Conservation (phyloP, 2,329 filamentous ascomycete species). For the Pseudocercospora cruenta region DNA sequence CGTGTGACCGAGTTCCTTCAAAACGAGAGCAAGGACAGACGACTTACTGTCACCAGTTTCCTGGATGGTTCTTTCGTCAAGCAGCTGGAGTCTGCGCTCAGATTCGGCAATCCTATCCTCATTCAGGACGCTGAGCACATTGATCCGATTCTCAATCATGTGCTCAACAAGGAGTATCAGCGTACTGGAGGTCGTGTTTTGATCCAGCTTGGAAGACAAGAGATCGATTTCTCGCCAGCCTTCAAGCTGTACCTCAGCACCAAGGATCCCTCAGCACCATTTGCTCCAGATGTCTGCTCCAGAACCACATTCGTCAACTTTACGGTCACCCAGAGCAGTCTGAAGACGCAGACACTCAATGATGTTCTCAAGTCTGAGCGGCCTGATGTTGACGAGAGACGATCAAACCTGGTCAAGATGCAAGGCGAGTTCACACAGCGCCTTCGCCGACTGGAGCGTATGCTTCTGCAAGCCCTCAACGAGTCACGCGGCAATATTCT, state of each 20-base stretch:
- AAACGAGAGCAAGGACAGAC: conserved; percentile 89
- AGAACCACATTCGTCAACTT: conserved; percentile 99
- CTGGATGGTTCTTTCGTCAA: conserved; percentile 97
- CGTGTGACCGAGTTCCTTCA: conserved; percentile 93
- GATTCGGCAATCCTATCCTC: conserved; percentile 96
- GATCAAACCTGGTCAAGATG: conserved; percentile 96
- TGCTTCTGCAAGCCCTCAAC: conserved; percentile 90
- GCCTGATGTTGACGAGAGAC: conserved; percentile 92
- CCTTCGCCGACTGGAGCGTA: conserved; percentile 91
- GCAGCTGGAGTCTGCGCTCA: conserved; percentile 92
- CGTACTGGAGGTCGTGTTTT: conserved; percentile 96
- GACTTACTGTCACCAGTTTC: conserved; percentile 96
- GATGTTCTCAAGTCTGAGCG: conserved; percentile 97
- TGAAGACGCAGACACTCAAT: conserved; percentile 96
- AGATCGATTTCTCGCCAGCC: conserved; percentile 97
- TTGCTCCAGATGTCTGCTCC: conserved; percentile 96
- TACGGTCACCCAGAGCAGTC: conserved; percentile 96
- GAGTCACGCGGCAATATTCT: conserved; percentile 97
- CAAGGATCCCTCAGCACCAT: conserved; percentile 91
- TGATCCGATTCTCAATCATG: conserved; percentile 95
- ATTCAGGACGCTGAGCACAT: conserved; percentile 98
- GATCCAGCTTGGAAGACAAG: conserved; percentile 96
- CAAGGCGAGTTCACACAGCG: conserved; percentile 99
- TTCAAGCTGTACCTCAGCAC: conserved; percentile 97
- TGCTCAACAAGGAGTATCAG: conserved; percentile 99